Percentiles rank a stretch among this genome's conserved stretches.
phyloP scores from a whole-genome alignment of 2,329 filamentous ascomycete species.

The Fusarium dlaminii region DNA sequence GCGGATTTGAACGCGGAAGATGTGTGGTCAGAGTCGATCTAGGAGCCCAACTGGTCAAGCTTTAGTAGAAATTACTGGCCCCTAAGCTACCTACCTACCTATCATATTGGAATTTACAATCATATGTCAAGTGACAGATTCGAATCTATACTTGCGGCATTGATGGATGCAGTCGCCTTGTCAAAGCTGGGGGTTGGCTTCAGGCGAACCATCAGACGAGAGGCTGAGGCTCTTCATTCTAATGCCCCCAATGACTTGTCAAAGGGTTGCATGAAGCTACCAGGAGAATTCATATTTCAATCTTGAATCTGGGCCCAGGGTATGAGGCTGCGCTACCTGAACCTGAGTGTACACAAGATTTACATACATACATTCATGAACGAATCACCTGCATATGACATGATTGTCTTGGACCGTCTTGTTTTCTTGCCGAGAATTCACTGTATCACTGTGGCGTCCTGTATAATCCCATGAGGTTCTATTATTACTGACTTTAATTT shows the following conservation, averaged over 20 bases:
- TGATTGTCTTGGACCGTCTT: background rate
- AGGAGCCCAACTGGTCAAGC: background rate
- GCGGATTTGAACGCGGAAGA: background rate
- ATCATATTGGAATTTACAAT: conserved; percentile 9
- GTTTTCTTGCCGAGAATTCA: too few relatives aligned
- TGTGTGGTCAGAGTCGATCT: background rate
- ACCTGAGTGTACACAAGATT: background rate
- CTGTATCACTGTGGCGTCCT: background rate
- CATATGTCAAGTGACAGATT: background rate
- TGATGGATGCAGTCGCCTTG: background rate
- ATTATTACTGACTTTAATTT: background rate
- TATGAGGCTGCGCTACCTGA: background rate
- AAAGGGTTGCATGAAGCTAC: background rate
- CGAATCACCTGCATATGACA: background rate
- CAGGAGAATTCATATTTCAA: background rate
- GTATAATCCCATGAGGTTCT: background rate
- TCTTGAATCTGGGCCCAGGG: background rate
- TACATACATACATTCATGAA: background rate
- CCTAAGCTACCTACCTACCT: background rate
- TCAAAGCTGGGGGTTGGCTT: background rate
- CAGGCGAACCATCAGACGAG: background rate
- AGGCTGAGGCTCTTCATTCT: background rate
- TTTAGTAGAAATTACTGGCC: background rate
- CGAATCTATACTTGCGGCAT: background rate
- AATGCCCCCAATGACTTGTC: background rate